phyloP scores from a whole-genome alignment of 768 basidiomycete genomes.

The Naganishia kalamii region DNA sequence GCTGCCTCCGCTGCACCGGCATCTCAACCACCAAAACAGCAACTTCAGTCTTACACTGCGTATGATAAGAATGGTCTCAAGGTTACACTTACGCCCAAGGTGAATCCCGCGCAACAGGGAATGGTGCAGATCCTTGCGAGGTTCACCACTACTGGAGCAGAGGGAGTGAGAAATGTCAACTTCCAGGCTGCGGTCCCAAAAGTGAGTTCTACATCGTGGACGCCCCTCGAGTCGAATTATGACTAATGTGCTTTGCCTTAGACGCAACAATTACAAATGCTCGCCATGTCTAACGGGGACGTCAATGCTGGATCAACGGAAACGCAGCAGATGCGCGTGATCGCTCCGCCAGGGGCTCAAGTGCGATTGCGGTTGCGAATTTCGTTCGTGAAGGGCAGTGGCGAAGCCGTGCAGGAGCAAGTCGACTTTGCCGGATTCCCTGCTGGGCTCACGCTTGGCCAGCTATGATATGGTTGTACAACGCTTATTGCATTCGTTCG shows the following conservation, averaged over 20 bases:
- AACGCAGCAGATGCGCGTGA: slow-evolving; percentile 90
- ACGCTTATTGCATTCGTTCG: neutral
- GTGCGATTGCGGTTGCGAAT: slow-evolving; percentile 80
- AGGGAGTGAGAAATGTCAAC: slow-evolving; percentile 59
- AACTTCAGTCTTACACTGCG: slow-evolving; percentile 68
- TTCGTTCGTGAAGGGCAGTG: slow-evolving; percentile 58
- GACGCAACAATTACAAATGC: slow-evolving; percentile 96
- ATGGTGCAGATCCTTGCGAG: slow-evolving; percentile 82
- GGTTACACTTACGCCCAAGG: slow-evolving; percentile 83
- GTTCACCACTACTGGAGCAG: slow-evolving; percentile 64
- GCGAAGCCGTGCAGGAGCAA: slow-evolving; percentile 76
- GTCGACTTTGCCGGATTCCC: slow-evolving; percentile 91
- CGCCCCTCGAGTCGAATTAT: neutral
- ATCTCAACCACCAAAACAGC: slow-evolving; percentile 39
- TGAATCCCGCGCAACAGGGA: slow-evolving; percentile 71
- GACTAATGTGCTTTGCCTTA: slow-evolving; percentile 41
- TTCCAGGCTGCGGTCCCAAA: slow-evolving; percentile 98
- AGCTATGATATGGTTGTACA: slow-evolving; percentile 2
- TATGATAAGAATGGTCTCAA: slow-evolving; percentile 87
- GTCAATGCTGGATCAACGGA: slow-evolving; percentile 72
- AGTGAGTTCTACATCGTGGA: slow-evolving; percentile 49
- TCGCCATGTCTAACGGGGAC: slow-evolving; percentile 84
- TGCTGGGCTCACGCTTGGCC: slow-evolving; percentile 44
- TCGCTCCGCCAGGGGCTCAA: slow-evolving; percentile 74
- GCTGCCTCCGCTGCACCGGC: neutral